Evolutionary conservation across 129 eudicot genomes (phyloP), one percentile per base, ranked within the genome.

Genomic region (Helianthus annuus): DNA sequence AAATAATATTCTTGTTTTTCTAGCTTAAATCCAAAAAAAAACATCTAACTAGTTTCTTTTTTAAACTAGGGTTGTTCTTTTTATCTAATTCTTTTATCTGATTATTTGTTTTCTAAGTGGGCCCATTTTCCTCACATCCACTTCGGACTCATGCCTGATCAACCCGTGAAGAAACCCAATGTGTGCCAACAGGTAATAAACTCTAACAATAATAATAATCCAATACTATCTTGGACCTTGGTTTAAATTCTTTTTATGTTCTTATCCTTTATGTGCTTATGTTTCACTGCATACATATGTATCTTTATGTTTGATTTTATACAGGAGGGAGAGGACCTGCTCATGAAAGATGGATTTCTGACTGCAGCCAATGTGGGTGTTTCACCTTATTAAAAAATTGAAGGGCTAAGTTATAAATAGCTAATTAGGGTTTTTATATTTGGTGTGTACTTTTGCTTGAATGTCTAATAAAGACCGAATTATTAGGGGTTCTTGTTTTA

Each of bases 121-220:
- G 99, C 99, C 89, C 99, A 95, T 82, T 95, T 91, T 51, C 99
- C 99, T 72, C 97, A 95, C 84, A 91, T 95, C 82, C 96, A 95
- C 77, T 95, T 95, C 84, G 99, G 99, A 72, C 97, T 95, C 39
- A 88, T 85, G 96, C 99, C 95, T 81, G 99, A 95, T 78, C 95
- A 95, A 73, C 91, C 99, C 99, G 93, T 91, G 99, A 95, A 95
- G 96, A 95, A 95, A 82, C 76, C 91, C 59, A 88, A 82, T 79
- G 85, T 88, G 71, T 89, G 94, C 85, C 99, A 88, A 76, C 97
- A 95, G 97, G 96, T 89, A 84, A 66, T 67, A 32, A 32, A 32
- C 4, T 32, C 36, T 32, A 32, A 32, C 36, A 3, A 32, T 32
- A 32, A 32, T 2, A 32, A 32, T 32, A 32, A 4, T 32, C 36